Percentiles rank a stretch among this genome's conserved stretches.
Evolutionary conservation across 2,329 filamentous ascomycete genomes (phyloP).

Genomic region (Lachnellula arida): DNA sequence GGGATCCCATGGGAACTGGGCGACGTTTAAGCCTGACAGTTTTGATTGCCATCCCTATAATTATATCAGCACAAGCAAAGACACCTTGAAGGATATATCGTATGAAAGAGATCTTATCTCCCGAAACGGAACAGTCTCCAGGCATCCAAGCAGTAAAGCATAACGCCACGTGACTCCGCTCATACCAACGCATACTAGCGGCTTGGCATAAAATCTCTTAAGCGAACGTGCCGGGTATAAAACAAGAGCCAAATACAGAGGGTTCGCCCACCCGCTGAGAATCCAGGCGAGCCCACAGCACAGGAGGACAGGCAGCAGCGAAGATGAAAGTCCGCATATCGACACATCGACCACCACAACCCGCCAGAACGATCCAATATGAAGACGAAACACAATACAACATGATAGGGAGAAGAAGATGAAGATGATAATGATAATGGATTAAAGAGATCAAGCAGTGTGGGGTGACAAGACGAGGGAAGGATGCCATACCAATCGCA

Average conservation of each 20-base stretch:
- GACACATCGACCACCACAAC: neutral
- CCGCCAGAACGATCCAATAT: neutral
- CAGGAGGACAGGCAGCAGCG: conserved; percentile 10
- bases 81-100: neutral
- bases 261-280: conserved; percentile 29
- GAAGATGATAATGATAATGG: conserved; percentile 1
- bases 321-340: neutral
- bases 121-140: neutral
- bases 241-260: conserved; percentile 30
- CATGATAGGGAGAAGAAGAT: conserved; percentile 1
- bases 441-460: neutral
- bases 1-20: conserved; percentile 93
- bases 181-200: conserved; percentile 23
- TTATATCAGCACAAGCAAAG: conserved; percentile 24
- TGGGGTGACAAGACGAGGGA: neutral
- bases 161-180: conserved; percentile 15
- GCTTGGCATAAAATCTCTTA: conserved; percentile 17
- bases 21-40: conserved; percentile 77
- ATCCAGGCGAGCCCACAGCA: conserved; percentile 12
- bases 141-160: neutral
- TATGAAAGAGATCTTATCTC: conserved; percentile 7
- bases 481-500: conserved; percentile 69
- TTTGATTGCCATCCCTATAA: conserved; percentile 88
- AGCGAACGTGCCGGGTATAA: conserved; percentile 29
- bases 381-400: neutral